phyloP scores from a whole-genome alignment of 2,329 filamentous ascomycete genomes.

The Madurella fahalii region DNA sequence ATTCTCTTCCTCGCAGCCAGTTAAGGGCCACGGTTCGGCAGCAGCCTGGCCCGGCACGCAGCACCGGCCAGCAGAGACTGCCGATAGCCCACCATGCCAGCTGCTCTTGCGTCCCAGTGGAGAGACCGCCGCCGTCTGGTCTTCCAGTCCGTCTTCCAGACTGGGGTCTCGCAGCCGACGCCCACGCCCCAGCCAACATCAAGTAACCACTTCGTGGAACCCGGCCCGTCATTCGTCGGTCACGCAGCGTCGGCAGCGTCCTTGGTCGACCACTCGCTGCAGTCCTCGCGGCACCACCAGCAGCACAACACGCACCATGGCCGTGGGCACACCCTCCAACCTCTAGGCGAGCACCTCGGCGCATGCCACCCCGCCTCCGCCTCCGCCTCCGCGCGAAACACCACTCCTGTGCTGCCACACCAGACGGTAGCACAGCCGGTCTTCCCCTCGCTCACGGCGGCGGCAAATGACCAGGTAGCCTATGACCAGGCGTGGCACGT shows the following conservation, averaged over 20 bases:
- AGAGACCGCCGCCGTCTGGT: slow-evolving; percentile 46
- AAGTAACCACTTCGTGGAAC: slow-evolving; percentile 36
- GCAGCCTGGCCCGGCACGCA: no score
- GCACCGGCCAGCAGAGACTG: not conserved
- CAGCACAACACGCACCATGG: slow-evolving; percentile 15
- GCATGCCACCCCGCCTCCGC: slow-evolving; percentile 7
- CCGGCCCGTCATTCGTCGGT: slow-evolving; percentile 46
- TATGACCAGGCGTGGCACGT: slow-evolving; percentile 61
- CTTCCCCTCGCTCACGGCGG: slow-evolving; percentile 20
- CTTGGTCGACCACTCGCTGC: slow-evolving; percentile 6
- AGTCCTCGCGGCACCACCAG: slow-evolving; percentile 1
- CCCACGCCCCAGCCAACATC: slow-evolving; percentile 44
- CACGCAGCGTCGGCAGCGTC: slow-evolving; percentile 30
- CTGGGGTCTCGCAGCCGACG: slow-evolving; percentile 40
- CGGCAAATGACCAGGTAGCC: slow-evolving; percentile 48
- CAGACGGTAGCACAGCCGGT: slow-evolving; percentile 13
- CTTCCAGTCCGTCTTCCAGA: slow-evolving; percentile 54
- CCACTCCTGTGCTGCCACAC: slow-evolving; percentile 12
- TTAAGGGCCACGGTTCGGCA: no score
- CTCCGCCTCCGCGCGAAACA: slow-evolving; percentile 10
- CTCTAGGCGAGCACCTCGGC: not conserved
- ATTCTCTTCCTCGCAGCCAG: not conserved
- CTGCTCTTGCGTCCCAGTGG: slow-evolving; percentile 39
- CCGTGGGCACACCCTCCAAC: slow-evolving; percentile 16
- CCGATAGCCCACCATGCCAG: slow-evolving; percentile 28